phyloP scores from a whole-genome alignment of 768 basidiomycete species.

The Trametes meyenii region DNA sequence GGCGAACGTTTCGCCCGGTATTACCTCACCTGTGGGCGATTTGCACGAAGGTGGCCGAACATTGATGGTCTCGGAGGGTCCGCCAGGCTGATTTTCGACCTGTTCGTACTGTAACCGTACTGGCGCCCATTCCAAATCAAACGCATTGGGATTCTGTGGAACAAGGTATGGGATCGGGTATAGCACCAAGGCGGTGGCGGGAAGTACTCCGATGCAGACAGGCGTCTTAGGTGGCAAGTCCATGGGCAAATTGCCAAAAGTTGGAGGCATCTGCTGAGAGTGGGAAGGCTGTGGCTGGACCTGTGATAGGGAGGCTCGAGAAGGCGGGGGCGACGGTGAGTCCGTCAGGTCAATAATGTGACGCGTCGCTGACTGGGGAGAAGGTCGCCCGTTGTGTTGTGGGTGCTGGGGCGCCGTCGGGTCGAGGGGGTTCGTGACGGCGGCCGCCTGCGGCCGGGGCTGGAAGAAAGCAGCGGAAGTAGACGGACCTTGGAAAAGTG shows the following conservation, averaged over 20 bases:
- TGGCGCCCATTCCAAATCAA: slow-evolving; percentile 64
- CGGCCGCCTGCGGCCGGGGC: slow-evolving; percentile 15
- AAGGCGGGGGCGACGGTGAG: slow-evolving; percentile 33
- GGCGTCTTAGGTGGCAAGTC: slow-evolving; percentile 80
- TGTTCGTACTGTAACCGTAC: slow-evolving; percentile 77
- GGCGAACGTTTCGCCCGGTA: slow-evolving; percentile 70
- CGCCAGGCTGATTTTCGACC: slow-evolving; percentile 50
- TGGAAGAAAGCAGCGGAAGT: slow-evolving; percentile 38
- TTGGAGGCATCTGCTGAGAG: slow-evolving; percentile 6
- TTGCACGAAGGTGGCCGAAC: slow-evolving; percentile 66
- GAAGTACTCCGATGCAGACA: slow-evolving; percentile 85
- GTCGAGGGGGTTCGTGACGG: slow-evolving; percentile 10
- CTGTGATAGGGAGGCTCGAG: slow-evolving; percentile 21
- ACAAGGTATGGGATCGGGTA: slow-evolving; percentile 75
- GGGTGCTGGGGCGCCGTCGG: neutral
- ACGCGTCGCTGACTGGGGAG: slow-evolving; percentile 28
- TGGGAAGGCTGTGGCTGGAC: slow-evolving; percentile 12
- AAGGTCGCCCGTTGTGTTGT: slow-evolving; percentile 15
- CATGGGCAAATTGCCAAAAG: slow-evolving; percentile 42
- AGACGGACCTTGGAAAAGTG: slow-evolving; percentile 53
- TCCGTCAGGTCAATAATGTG: slow-evolving; percentile 74
- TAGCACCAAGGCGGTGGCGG: slow-evolving; percentile 83
- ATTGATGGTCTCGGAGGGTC: slow-evolving; percentile 70
- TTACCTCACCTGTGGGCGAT: slow-evolving; percentile 53
- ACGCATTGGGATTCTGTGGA: slow-evolving; percentile 35